Percentiles rank a stretch among this genome's conserved stretches.
Conservation (phyloP, 1,139 yeast species). For the Saccharomyces hybrid region DNA sequence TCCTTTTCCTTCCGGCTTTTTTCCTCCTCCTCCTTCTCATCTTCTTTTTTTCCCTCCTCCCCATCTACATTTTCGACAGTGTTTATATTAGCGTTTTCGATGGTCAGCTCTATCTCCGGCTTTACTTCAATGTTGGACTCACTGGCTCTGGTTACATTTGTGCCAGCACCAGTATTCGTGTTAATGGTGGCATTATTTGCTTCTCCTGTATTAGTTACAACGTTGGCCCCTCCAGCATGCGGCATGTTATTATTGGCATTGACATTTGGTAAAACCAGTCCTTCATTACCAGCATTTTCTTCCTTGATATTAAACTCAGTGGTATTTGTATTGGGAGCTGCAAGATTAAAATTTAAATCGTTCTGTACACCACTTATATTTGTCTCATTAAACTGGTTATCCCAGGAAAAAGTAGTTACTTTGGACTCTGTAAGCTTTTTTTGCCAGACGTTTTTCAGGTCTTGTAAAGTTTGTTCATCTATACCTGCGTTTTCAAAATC, state of each 20-base stretch:
- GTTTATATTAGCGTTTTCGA: not conserved
- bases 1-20: slow-evolving; percentile 12
- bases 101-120: not conserved
- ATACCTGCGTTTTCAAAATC: slow-evolving; percentile 95
- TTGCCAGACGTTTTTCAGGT: slow-evolving; percentile 73
- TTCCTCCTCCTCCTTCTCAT: slow-evolving; percentile 6
- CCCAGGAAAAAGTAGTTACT: slow-evolving; percentile 82
- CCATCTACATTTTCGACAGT: not conserved
- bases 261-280: not conserved
- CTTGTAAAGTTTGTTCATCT: slow-evolving; percentile 85
- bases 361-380: not conserved
- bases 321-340: not conserved
- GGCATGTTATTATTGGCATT: not conserved
- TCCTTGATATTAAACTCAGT: not conserved
- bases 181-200: not conserved
- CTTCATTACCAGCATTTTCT: not conserved
- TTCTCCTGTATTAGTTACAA: slow-evolving; percentile 1
- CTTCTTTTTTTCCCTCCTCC: slow-evolving; percentile 13
- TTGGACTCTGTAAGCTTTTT: slow-evolving; percentile 62
- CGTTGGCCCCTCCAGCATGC: not conserved
- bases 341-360: not conserved
- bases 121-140: not conserved
- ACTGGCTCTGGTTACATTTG: not conserved
- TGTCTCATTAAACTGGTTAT: slow-evolving; percentile 22
- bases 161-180: not conserved